Base-by-base conservation (phyloP, 1,284 basidiomycete genomes). In the Fomitopsis schrenkii region DNA sequence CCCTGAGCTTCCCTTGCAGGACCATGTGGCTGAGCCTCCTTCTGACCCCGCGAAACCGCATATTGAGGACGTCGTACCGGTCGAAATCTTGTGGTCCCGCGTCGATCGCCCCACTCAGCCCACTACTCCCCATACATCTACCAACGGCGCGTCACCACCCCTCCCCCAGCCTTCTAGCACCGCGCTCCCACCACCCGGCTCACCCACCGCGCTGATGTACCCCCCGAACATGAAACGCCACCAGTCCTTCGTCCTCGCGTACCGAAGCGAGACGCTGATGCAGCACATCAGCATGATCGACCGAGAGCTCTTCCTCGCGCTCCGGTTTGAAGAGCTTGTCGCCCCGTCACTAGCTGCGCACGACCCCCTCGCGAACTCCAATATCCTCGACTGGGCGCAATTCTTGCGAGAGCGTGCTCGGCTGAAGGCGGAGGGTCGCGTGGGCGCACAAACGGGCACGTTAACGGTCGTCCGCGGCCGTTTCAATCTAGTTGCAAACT, bases 201-300 rank as follows among this genome's bases (percentile, higher is more conserved):
- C 59, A n/a, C 28, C 57, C 5, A 61, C 63, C 56, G 59, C 4
- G 66, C 42, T 58, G 66, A 63, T 64, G 3, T 45, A 53, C 40
- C 57, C 59, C 17, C 50, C 56, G 59, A 80, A 75, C 42, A 69
- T 74, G 10, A 66, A 62, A 53, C 62, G 68, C 28, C 83, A 90
- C 67, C 83, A 82, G 17, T 91, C 88, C 1, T 94, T 90, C 75
- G 79, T 94, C 52, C 74, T 91, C 30, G 75, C 71, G 44, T 78
- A 82, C 66, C 77, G 83, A 9, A 81, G 91, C 1, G 85, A 87
- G 57, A 77, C 76, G 4, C 74, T 97, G 26, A 91, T 91, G 0
- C 82, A 88, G 59, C 92, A 95, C 68, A 90, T 95, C 70, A 83
- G 88, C 12, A 87, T 95, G 80, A 94, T 97, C 68, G 94, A 97